Evolutionary conservation across 805 yeast species (phyloP).

Genomic region (Lachancea dasiensis): DNA sequence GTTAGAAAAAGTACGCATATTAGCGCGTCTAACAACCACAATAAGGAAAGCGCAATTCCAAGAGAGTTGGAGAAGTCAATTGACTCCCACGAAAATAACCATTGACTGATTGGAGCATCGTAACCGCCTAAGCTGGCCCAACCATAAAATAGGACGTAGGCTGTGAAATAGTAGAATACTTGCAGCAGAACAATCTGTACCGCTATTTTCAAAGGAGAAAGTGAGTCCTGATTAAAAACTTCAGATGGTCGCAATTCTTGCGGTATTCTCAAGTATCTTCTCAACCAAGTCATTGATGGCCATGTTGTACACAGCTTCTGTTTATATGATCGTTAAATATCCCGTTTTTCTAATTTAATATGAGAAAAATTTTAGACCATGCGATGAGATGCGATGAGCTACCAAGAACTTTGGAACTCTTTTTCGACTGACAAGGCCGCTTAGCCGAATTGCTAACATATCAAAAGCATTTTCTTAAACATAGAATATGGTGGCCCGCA

Average conservation of each 20-base stretch:
- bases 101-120: constrained; percentile 49
- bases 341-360: background rate
- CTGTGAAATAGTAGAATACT: constrained; percentile 69
- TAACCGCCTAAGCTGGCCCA: constrained; percentile 68
- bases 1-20: constrained; percentile 81
- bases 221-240: constrained; percentile 36
- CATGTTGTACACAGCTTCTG: too few relatives aligned
- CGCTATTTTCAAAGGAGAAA: constrained; percentile 54
- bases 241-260: constrained; percentile 27
- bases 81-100: constrained; percentile 78
- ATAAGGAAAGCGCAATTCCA: constrained; percentile 64
- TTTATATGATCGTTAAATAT: background rate
- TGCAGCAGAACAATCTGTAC: constrained; percentile 77
- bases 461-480: background rate
- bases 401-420: background rate
- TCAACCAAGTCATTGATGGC: constrained; percentile 22
- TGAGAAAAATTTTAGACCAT: constrained; percentile 9
- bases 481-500: constrained; percentile 11
- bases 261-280: constrained; percentile 29
- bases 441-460: background rate
- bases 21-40: constrained; percentile 82
- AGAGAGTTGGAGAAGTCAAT: constrained; percentile 69
- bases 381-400: constrained; percentile 19
- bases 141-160: constrained; percentile 56
- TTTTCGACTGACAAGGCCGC: too few relatives aligned